Evolutionary conservation across 768 basidiomycete species (phyloP).

Genomic region (Mycena galopus): DNA sequence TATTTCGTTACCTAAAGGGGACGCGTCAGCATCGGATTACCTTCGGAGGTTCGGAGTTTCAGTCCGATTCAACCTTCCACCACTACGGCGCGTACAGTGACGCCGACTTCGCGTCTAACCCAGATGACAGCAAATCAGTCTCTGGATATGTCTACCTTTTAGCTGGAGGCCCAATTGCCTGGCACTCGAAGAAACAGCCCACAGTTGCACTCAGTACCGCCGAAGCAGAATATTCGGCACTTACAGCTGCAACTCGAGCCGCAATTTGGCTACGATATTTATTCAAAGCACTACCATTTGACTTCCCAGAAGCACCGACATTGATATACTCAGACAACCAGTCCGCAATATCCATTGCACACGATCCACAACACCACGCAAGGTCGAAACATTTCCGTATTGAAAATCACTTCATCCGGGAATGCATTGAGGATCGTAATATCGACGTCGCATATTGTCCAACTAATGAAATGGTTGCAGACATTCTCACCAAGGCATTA

Average conservation of each 20-base stretch:
- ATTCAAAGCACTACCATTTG: conserved; percentile 11
- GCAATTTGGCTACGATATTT: conserved; percentile 24
- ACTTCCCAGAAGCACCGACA: not conserved
- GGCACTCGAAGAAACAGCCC: conserved; percentile 32
- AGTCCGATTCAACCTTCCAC: not conserved
- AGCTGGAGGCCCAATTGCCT: too few relatives aligned
- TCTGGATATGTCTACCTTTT: too few relatives aligned
- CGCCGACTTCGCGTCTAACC: too few relatives aligned
- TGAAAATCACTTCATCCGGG: too few relatives aligned
- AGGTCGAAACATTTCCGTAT: too few relatives aligned
- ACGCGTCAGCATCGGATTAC: conserved; percentile 4
- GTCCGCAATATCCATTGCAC: conserved; percentile 14
- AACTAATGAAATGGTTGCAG: too few relatives aligned
- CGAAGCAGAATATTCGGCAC: conserved; percentile 13
- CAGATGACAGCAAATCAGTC: too few relatives aligned
- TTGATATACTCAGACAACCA: conserved; percentile 21
- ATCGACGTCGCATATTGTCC: too few relatives aligned
- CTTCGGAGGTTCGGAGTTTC: not conserved
- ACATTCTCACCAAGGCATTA: too few relatives aligned
- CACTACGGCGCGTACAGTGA: conserved; percentile 19
- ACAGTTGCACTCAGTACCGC: conserved; percentile 16
- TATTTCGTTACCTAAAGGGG: conserved; percentile 10
- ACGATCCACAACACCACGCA: conserved; percentile 22
- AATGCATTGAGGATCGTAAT: too few relatives aligned
- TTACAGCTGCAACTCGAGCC: conserved; percentile 9